Evolutionary conservation across 2,329 filamentous ascomycete species (phyloP).

Genomic region (Clonostachys rhizophaga): DNA sequence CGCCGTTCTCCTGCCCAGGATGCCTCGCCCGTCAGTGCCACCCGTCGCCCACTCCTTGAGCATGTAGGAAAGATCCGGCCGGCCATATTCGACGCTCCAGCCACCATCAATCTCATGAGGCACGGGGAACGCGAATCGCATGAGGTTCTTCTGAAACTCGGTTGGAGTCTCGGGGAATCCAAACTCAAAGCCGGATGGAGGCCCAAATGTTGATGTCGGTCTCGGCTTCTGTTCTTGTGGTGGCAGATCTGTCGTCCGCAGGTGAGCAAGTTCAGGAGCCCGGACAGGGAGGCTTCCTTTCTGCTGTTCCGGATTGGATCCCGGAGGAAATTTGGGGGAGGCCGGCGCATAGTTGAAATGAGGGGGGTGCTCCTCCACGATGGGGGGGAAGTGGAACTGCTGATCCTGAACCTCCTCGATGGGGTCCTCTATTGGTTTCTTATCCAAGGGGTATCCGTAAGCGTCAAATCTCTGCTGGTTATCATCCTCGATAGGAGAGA

Average conservation of each 20-base stretch:
- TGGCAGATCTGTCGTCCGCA: constrained; percentile 39
- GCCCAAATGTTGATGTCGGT: constrained; percentile 53
- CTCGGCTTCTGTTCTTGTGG: constrained; percentile 23
- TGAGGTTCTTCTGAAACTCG: constrained; percentile 82
- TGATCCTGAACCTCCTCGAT: background rate
- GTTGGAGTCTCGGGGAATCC: constrained; percentile 82
- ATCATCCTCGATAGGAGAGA: constrained; percentile 36
- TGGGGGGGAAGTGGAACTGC: constrained; percentile 55
- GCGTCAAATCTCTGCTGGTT: constrained; percentile 45
- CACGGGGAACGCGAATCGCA: constrained; percentile 82
- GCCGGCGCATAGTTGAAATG: constrained; percentile 55
- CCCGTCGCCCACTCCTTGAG: constrained; percentile 75
- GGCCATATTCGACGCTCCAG: constrained; percentile 89
- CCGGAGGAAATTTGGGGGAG: constrained; percentile 29
- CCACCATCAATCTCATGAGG: constrained; percentile 67
- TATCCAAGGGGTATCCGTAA: constrained; percentile 37
- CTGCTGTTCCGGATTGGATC: constrained; percentile 3
- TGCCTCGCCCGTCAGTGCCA: constrained; percentile 59
- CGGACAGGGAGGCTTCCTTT: constrained; percentile 20
- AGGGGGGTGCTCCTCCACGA: constrained; percentile 42
- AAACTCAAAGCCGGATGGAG: constrained; percentile 65
- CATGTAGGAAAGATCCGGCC: constrained; percentile 84
- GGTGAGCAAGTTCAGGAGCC: constrained; percentile 52
- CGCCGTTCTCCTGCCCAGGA: constrained; percentile 75
- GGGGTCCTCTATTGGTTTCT: constrained; percentile 16